Conservation (phyloP, 768 basidiomycete species). For the Dentipellis sp. region DNA sequence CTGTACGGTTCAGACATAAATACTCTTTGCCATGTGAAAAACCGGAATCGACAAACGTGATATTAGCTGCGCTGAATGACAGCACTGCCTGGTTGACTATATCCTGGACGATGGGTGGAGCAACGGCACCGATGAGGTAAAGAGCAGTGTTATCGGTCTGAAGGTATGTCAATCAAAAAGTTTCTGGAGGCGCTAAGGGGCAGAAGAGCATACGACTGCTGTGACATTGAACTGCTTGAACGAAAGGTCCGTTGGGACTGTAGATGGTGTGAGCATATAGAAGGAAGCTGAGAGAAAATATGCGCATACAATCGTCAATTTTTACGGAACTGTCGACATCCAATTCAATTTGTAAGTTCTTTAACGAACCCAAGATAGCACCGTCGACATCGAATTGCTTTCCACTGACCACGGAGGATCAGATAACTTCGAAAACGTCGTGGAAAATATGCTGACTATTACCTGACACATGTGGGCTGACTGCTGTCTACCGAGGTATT, state of each 20-base stretch:
- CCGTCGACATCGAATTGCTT: conserved; percentile 51
- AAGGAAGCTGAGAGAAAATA: background rate
- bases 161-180: background rate
- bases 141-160: conserved; percentile 56
- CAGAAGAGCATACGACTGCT: conserved; percentile 32
- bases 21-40: background rate
- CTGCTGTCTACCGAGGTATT: conserved; percentile 44
- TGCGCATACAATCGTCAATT: conserved; percentile 54
- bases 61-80: conserved; percentile 47
- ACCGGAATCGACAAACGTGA: conserved; percentile 30
- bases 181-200: background rate
- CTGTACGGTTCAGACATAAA: conserved; percentile 6
- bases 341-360: conserved; percentile 50
- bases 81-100: conserved; percentile 50
- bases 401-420: conserved; percentile 32
- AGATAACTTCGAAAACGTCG: background rate
- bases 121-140: conserved; percentile 64
- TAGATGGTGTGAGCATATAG: background rate
- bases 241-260: conserved; percentile 45
- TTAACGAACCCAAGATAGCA: conserved; percentile 55
- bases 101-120: conserved; percentile 54
- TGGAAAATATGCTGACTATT: background rate
- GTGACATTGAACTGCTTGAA: conserved; percentile 52
- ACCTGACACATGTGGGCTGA: conserved; percentile 52
- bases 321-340: conserved; percentile 42